Conservation (phyloP, 2,329 filamentous ascomycete species). For the Thermoascus crustaceus region DNA sequence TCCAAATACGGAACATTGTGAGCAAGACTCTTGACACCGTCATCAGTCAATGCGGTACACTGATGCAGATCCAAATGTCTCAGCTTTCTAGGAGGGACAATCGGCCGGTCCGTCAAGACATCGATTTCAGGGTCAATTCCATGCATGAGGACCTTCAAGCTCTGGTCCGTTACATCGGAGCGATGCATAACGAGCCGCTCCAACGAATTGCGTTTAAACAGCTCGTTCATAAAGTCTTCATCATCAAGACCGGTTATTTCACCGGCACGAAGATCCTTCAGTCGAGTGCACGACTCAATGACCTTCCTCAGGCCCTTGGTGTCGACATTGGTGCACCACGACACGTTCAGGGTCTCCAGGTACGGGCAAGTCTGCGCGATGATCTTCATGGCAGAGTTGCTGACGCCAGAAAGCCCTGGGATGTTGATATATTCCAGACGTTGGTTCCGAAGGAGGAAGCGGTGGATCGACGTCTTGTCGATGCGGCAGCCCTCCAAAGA, state of each 20-base stretch:
- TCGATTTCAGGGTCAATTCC: constrained; percentile 72
- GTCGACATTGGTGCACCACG: constrained; percentile 85
- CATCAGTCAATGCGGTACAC: constrained; percentile 65
- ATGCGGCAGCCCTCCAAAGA: constrained; percentile 86
- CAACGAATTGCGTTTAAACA: constrained; percentile 74
- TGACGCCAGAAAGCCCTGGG: constrained; percentile 65
- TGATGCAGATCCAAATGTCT: constrained; percentile 79
- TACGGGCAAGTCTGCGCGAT: constrained; percentile 72
- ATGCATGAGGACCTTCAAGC: constrained; percentile 65
- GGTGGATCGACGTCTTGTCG: constrained; percentile 68
- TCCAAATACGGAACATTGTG: constrained; percentile 70
- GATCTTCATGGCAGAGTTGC: constrained; percentile 77
- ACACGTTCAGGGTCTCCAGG: constrained; percentile 79
- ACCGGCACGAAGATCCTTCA: constrained; percentile 73
- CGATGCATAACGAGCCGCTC: constrained; percentile 76
- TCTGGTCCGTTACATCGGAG: constrained; percentile 65
- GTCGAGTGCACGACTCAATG: constrained; percentile 60
- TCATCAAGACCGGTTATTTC: constrained; percentile 76
- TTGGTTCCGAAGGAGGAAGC: constrained; percentile 69
- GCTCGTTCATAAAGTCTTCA: constrained; percentile 58
- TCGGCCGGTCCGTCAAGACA: constrained; percentile 64
- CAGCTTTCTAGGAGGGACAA: constrained; percentile 68
- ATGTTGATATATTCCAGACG: constrained; percentile 78
- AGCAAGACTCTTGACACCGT: constrained; percentile 62
- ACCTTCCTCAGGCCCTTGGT: constrained; percentile 66